These are phyloP conservation scores for Plantago coronopus DNA, from an alignment of 305 asterid species.

Conservation along the genomic window DNA sequence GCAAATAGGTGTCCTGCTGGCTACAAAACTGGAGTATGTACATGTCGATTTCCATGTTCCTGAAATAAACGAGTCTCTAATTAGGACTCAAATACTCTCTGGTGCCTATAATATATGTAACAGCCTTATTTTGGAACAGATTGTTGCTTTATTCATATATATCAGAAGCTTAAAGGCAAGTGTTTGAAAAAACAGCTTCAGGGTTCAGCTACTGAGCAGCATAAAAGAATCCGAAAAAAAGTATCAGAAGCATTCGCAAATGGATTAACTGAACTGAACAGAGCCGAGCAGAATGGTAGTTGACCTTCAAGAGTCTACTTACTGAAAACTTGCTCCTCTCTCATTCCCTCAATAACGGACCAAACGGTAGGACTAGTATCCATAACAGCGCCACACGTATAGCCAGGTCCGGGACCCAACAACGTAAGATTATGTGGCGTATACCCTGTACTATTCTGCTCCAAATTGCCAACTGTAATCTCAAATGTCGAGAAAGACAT, in stretches of 20 bases:
- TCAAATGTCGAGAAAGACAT: conserved; percentile 43
- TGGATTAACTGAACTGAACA: too few relatives aligned
- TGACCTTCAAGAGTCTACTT: conserved; percentile 24
- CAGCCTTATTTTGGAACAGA: too few relatives aligned
- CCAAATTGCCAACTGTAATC: conserved; percentile 53
- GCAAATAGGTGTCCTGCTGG: conserved; percentile 45
- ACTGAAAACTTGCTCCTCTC: conserved; percentile 68
- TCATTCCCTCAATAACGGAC: conserved; percentile 40
- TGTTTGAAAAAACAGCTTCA: too few relatives aligned
- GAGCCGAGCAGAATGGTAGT: too few relatives aligned
- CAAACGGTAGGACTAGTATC: conserved; percentile 54
- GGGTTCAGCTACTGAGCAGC: too few relatives aligned
- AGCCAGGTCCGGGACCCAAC: conserved; percentile 62
- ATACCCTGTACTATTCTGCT: conserved; percentile 30
- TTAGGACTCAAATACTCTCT: not conserved
- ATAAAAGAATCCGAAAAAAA: too few relatives aligned
- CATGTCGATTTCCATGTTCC: conserved; percentile 74
- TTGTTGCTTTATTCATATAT: too few relatives aligned
- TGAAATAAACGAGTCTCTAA: conserved; percentile 19
- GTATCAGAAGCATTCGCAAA: too few relatives aligned
- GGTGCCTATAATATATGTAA: not conserved
- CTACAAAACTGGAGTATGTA: conserved; percentile 57
- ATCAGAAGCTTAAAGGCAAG: too few relatives aligned
- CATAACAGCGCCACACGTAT: conserved; percentile 44
- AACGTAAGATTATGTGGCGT: conserved; percentile 48